phyloP scores from a whole-genome alignment of 495 filamentous ascomycete genomes.

The Podospora pseudocomata region DNA sequence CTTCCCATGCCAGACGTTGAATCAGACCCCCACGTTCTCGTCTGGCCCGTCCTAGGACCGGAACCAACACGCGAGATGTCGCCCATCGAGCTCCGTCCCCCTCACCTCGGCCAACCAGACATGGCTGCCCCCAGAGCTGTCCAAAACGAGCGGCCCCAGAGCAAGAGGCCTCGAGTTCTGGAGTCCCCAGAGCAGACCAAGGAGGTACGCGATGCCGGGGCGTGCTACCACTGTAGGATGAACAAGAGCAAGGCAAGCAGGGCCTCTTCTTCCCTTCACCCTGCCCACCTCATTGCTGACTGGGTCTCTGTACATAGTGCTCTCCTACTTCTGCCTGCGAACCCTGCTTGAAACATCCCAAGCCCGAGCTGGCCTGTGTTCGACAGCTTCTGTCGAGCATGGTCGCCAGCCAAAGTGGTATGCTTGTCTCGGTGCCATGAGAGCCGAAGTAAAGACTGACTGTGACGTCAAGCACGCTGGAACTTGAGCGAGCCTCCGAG shows the following conservation, averaged over 20 bases:
- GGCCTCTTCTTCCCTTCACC: neutral
- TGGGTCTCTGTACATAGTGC: constrained; percentile 6
- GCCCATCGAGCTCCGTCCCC: neutral
- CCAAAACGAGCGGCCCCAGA: neutral
- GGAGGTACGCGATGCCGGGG: constrained; percentile 18
- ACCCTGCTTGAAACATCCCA: neutral
- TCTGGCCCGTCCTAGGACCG: constrained; percentile 18
- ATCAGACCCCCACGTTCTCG: constrained; percentile 10
- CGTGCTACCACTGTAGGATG: constrained; percentile 24
- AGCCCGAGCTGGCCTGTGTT: constrained; percentile 10
- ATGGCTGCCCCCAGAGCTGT: constrained; percentile 1
- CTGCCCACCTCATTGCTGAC: constrained; percentile 6
- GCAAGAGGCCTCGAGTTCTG: constrained; percentile 19
- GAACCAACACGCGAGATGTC: constrained; percentile 7
- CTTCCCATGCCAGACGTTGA: constrained; percentile 21
- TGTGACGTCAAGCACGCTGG: constrained; percentile 16
- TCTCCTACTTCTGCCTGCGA: constrained; percentile 5
- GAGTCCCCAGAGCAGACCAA: constrained; percentile 21
- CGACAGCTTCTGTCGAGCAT: neutral
- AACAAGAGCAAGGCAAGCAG: constrained; percentile 13
- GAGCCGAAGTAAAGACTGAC: constrained; percentile 4
- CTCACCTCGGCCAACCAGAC: neutral
- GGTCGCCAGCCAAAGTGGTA: neutral
- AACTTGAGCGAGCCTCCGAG: constrained; percentile 2
- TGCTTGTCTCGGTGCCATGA: neutral